Base-by-base conservation (phyloP, 108 stramenopile species). In the Discostella pseudostelligera region DNA sequence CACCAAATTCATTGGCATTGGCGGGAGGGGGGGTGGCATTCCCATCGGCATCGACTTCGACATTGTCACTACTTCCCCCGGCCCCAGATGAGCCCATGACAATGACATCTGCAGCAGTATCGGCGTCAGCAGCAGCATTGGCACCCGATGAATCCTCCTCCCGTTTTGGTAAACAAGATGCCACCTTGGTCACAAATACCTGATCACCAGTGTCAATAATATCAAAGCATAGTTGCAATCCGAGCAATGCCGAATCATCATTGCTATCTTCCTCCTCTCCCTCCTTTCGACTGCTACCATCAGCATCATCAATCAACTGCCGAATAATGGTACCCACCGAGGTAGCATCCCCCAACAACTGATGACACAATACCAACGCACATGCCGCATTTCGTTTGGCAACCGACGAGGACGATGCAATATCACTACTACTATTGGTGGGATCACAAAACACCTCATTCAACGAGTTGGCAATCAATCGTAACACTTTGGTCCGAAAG, bases 221-320 rank as follows among this genome's bases (percentile, higher is more conserved):
- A 76, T 97, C 95, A 68, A 99, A 99, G 59, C 92, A 96, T 8
- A 97, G 78, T 75, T 99, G 99, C 65, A 94, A 95, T 19, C 94
- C 97, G 69, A 97, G 59, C 48, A 99, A 85, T 25, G 84, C 78
- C 62, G 88, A 81, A 24, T 93, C 90, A 26, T 65, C 62, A 4
- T 49, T 56, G 10, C 80, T 78, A 9, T 79, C 72, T 5, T 46
- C 24, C 32, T 5, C 32, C 21, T 40, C 10, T 13, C 6, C n/a
- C 21, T 19, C 2, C 2, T 32, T 32, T 32, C 5, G 32, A n/a
- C n/a, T n/a, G n/a, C n/a, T n/a, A n/a, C n/a, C 32, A 32, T 32
- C 50, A 12, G 20, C 58, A 17, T 71, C 80, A 50, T 73, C 77
- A 19, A 96, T 57, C 25, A 98, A 83, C 9, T 59, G 45, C 13